Evolutionary conservation across 1,284 basidiomycete genomes (phyloP), one percentile per base, ranked within the genome.

Genomic region (Macrocystidia cucumis): DNA sequence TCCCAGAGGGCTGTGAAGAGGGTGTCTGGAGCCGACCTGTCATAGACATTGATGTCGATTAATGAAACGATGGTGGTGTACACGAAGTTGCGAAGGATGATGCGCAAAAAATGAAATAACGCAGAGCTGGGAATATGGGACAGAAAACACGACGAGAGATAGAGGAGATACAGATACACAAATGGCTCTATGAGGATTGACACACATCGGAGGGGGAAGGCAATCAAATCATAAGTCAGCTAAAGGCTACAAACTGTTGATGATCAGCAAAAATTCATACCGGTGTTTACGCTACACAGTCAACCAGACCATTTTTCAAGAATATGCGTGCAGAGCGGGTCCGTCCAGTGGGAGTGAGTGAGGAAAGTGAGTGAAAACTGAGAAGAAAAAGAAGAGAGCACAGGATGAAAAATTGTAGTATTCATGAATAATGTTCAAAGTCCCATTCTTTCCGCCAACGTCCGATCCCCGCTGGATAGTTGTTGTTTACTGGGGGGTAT

Each of bases 361-460:
- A 37, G 43, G 47, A 47, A 47, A 48, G 46, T 41, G 44, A 42
- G 34, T 14, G 33, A 39, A 38, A 37, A 43, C 44, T 39, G 35
- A 47, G 29, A 37, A 38, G 17, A 41, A 41, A 33, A 28, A 37
- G 25, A 43, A 41, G 38, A 34, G 40, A 43, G 20, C 39, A 41
- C 38, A 29, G 38, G 35, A 38, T 37, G 42, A 50, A 34, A 30
- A 40, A 22, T 71, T n/a, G n/a, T n/a, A n/a, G n/a, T n/a, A n/a
- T n/a, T n/a, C n/a, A n/a, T n/a, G n/a, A n/a, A n/a, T n/a, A n/a
- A n/a, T n/a, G n/a, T n/a, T n/a, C 59, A 79, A 27, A 83, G 64
- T 57, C 80, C 83, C 76, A 86, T 72, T 50, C 81, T 65, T 58
- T 85, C 78, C 56, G 78, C 78, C 65, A 86, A 77, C 66, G 81